Evolutionary conservation across 495 filamentous ascomycete genomes (phyloP), one percentile per base, ranked within the genome.

Genomic region (Penicillium psychrofluorescens): DNA sequence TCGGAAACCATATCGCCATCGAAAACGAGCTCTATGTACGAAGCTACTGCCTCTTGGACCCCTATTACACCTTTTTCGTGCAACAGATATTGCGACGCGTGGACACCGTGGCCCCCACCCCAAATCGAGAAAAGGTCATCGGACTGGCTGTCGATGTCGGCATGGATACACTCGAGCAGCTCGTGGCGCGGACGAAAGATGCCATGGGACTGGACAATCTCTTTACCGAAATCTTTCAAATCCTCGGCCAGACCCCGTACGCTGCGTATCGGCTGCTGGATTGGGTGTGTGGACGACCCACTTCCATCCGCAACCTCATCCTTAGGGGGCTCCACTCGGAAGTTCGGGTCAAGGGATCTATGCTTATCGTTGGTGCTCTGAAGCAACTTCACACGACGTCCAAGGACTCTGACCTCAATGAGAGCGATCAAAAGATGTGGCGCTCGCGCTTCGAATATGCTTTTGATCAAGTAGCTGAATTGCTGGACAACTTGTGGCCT

Each of bases 11-110:
- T 29, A 86, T 95, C 39, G 66, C 74, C 7, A 67, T 75, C 50
- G 83, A 90, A 30, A 95, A 95, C 54, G 80, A 83, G 50, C 33
- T 72, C 7, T 76, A 87, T 37, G 72, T 94, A 36, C 78, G 86
- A 44, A 80, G 81, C 15, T 88, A 92, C 55, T 90, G 86, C 62
- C 73, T 95, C 40, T 85, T 85, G 55, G 88, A 94, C 55, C 79
- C 79, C 5, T 70, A 70, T 12, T 87, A 96, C 50, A 68, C 81
- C 10, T 50, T 62, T 7, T 91, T 95, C 50, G 76, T 88, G 39
- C 68, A 70, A 16, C 65, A 70, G 42, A 56, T 88, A 9, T 62
- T 95, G 3, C 53, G 59, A 36, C 56, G 70, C 55, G 49, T 72
- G 56, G 68, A 72, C 29, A 54, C 58, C 41, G 48, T 46, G 27